phyloP scores from a whole-genome alignment of 2,329 filamentous ascomycete species.

The Alternaria triticina region DNA sequence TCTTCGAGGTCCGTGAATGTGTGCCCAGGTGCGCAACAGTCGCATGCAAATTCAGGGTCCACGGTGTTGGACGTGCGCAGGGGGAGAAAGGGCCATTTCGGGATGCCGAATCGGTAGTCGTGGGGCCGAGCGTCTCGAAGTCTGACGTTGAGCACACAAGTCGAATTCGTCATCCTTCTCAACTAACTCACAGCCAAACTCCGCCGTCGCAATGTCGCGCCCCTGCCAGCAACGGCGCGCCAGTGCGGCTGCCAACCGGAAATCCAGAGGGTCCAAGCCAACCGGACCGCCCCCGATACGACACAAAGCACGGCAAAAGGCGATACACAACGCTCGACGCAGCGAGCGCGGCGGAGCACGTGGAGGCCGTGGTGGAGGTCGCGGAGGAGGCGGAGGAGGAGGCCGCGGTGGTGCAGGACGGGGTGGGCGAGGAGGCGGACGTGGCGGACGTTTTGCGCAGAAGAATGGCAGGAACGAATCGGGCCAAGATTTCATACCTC shows the following conservation, averaged over 20 bases:
- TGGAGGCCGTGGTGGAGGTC: background rate
- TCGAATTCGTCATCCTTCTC: background rate
- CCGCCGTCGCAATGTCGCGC: constrained; percentile 26
- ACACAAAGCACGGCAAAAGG: constrained; percentile 28
- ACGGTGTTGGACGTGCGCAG: background rate
- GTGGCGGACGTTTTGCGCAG: constrained; percentile 12
- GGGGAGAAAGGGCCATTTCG: background rate
- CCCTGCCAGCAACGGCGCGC: constrained; percentile 35
- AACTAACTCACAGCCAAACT: background rate
- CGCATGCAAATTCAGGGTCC: background rate
- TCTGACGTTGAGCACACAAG: constrained; percentile 11
- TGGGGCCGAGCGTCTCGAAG: constrained; percentile 14
- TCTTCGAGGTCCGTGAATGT: background rate
- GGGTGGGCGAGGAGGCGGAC: constrained; percentile 2
- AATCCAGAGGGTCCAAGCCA: constrained; percentile 16
- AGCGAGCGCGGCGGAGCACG: constrained; percentile 5
- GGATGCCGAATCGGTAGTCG: constrained; percentile 1
- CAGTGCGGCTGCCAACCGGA: constrained; percentile 27
- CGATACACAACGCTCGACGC: constrained; percentile 24
- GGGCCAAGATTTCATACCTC: constrained; percentile 20
- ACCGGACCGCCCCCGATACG: constrained; percentile 21
- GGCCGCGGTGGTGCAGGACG: background rate
- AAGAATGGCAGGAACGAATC: constrained; percentile 3
- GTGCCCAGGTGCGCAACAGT: background rate
- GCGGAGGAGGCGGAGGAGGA: background rate